These are phyloP conservation scores for Kwoniella botswanensis DNA, from an alignment of 768 basidiomycete species.

Conservation along the genomic window DNA sequence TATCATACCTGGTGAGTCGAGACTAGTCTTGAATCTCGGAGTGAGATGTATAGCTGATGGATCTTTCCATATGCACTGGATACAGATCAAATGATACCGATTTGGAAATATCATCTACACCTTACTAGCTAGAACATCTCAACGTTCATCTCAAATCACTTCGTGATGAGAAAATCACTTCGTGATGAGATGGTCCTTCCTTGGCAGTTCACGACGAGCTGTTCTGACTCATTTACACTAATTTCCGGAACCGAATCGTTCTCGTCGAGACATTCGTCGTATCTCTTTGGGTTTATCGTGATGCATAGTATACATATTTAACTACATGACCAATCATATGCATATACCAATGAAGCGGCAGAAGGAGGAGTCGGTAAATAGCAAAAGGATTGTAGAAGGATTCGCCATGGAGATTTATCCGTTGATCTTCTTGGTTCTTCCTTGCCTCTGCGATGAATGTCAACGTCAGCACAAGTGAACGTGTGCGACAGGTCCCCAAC, in stretches of 20 bases:
- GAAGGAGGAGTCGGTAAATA: neutral
- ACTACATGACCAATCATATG: neutral
- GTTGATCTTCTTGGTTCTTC: constrained; percentile 57
- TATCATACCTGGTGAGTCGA: neutral
- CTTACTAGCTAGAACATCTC: too few species aligned
- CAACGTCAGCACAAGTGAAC: neutral
- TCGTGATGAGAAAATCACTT: too few species aligned
- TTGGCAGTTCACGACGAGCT: too few species aligned
- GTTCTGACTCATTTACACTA: too few species aligned
- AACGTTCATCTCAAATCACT: too few species aligned
- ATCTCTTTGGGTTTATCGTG: neutral
- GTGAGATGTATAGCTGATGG: neutral
- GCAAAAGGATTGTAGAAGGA: neutral
- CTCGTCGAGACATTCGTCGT: too few species aligned
- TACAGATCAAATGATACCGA: constrained; percentile 1
- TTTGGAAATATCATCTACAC: neutral
- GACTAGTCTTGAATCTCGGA: neutral
- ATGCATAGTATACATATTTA: neutral
- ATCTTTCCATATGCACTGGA: too few species aligned
- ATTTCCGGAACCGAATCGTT: too few species aligned
- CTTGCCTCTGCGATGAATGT: constrained; percentile 42
- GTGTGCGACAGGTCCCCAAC: neutral
- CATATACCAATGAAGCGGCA: neutral
- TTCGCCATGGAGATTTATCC: constrained; percentile 23
- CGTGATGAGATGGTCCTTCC: too few species aligned